Percentiles rank a stretch among this genome's conserved stretches.
Evolutionary conservation across 345 rosid species (phyloP).

Genomic region (Isatis tinctoria): DNA sequence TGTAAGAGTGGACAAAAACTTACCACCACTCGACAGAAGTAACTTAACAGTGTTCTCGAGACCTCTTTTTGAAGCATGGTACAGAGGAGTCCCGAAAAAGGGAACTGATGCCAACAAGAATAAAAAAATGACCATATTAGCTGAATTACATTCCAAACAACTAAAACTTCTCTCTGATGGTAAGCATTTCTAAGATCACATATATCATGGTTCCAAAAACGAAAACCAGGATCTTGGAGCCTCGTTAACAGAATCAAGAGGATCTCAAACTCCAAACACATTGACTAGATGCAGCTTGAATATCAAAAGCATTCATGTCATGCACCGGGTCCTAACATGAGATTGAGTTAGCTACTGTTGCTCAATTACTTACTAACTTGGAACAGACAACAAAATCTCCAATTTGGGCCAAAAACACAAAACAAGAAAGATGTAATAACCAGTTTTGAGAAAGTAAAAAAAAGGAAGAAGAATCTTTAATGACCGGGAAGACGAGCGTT

Average conservation of each 20-base stretch:
- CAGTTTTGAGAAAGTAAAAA: not conserved
- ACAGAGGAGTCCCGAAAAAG: constrained; percentile 78
- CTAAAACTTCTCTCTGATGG: not conserved
- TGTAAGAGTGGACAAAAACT: not conserved
- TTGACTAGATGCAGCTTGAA: not conserved
- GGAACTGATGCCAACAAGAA: constrained; percentile 46
- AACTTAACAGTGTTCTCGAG: constrained; percentile 67
- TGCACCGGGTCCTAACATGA: not conserved
- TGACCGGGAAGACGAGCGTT: too few relatives aligned
- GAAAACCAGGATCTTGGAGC: not conserved
- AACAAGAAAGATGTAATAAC: too few relatives aligned
- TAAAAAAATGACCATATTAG: not conserved
- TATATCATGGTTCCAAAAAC: not conserved
- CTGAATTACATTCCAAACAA: not conserved
- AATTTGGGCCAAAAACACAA: too few relatives aligned
- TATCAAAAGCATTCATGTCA: not conserved
- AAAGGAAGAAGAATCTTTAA: too few relatives aligned
- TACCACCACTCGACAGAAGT: constrained; percentile 83
- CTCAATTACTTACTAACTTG: too few relatives aligned
- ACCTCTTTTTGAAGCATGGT: constrained; percentile 93
- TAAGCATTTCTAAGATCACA: constrained; percentile 5
- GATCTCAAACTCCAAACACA: not conserved
- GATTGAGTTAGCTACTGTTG: too few relatives aligned
- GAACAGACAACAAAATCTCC: too few relatives aligned
- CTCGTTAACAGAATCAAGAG: not conserved